A percentile compares a stretch with the other conserved stretches of the same genome.
Conservation (phyloP, 2,329 filamentous ascomycete species). For the Penicillium paneum region DNA sequence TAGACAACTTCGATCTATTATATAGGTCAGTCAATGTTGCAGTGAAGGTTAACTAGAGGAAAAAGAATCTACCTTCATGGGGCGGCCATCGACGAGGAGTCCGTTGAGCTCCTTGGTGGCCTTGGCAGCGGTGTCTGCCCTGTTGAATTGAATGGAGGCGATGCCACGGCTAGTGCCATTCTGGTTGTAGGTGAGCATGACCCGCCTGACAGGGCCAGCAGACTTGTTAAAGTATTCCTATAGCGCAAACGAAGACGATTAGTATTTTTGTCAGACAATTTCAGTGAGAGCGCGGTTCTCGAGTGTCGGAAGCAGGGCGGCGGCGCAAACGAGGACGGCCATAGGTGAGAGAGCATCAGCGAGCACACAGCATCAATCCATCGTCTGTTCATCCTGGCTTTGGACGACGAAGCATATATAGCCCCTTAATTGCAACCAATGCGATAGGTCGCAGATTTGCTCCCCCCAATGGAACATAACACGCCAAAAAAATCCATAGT, state of each 20-base stretch:
- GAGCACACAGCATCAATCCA: constrained; percentile 56
- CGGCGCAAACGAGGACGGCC: constrained; percentile 26
- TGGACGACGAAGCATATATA: not conserved
- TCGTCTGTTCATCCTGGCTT: not conserved
- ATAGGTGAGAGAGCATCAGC: constrained; percentile 49
- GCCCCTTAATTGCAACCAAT: not conserved
- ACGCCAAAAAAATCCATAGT: constrained; percentile 7
- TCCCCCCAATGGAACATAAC: not conserved
- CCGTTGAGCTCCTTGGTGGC: constrained; percentile 83
- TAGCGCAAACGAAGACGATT: constrained; percentile 47
- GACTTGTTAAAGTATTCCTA: constrained; percentile 96
- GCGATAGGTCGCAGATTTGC: not conserved
- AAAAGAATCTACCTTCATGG: constrained; percentile 72
- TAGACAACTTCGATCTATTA: constrained; percentile 83
- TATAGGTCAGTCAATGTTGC: constrained; percentile 6
- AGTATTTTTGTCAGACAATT: constrained; percentile 40
- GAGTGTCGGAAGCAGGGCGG: constrained; percentile 26
- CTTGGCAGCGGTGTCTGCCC: constrained; percentile 76
- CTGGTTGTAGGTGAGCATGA: constrained; percentile 88
- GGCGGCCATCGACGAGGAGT: constrained; percentile 80
- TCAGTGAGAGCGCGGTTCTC: constrained; percentile 21
- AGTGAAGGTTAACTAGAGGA: constrained; percentile 11
- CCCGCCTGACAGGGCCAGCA: constrained; percentile 85
- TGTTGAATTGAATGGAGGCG: constrained; percentile 82
- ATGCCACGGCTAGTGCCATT: constrained; percentile 88